Conservation (phyloP, 176 grass and related monocot genomes). For the Musa troglodytarum region DNA sequence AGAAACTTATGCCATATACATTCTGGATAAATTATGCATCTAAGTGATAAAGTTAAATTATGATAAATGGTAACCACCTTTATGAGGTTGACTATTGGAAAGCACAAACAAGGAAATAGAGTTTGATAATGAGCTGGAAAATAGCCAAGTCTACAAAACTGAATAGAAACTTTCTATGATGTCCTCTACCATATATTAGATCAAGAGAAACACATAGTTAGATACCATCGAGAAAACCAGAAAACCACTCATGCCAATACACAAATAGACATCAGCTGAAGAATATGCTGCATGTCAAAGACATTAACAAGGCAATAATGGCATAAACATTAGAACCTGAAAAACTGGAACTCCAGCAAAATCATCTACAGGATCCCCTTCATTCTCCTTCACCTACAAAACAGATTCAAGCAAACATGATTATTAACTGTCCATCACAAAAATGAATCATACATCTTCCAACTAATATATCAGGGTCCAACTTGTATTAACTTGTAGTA, state of each 20-base stretch:
- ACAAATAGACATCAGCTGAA: background rate
- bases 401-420: background rate
- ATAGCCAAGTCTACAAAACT: background rate
- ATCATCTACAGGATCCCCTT: slow-evolving; percentile 32
- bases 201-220: background rate
- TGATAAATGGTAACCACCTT: background rate
- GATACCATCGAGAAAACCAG: background rate
- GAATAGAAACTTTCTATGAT: background rate
- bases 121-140: too few species aligned
- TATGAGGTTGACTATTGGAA: background rate
- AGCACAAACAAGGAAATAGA: too few species aligned
- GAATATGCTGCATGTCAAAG: background rate
- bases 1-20: background rate
- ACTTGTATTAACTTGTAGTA: background rate
- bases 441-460: background rate
- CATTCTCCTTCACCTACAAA: slow-evolving; percentile 56
- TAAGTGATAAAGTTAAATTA: background rate
- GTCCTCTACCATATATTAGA: background rate
- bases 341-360: slow-evolving; percentile 84
- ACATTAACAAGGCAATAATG: background rate
- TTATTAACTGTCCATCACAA: background rate
- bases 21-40: background rate
- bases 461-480: background rate
- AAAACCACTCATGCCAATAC: background rate
- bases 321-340: slow-evolving; percentile 47